A percentile compares a stretch with the other conserved stretches of the same genome.
Conservation (phyloP, 73 alveolate species). For the Paramecium sexaurelia region DNA sequence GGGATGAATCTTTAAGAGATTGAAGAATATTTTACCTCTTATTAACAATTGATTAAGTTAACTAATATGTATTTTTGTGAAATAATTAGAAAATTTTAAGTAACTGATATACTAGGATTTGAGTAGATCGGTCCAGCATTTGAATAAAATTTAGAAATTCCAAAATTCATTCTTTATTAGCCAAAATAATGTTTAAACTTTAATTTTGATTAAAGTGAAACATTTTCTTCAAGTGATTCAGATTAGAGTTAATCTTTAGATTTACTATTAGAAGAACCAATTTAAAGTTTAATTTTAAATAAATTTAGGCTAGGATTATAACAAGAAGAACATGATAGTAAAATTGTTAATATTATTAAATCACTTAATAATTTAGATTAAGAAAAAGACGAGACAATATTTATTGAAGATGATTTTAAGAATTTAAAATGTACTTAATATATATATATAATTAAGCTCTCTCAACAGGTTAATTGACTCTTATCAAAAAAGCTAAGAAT, state of each 20-base stretch:
- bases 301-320: conserved; percentile 49
- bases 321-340: neutral
- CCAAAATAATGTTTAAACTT: neutral
- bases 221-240: conserved; percentile 5
- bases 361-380: neutral
- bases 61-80: neutral
- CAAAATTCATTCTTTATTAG: neutral
- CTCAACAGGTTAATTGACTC: neutral
- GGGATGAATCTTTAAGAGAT: conserved; percentile 1
- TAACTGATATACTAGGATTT: neutral
- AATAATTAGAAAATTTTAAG: neutral
- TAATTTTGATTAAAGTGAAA: neutral
- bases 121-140: neutral
- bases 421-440: neutral
- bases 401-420: neutral
- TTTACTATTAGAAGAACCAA: conserved; percentile 9
- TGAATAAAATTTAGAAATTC: neutral
- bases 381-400: neutral
- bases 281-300: neutral
- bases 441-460: neutral
- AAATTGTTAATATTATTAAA: neutral
- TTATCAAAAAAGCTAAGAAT: neutral
- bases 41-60: neutral
- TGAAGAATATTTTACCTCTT: neutral
- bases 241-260: neutral